phyloP scores from a whole-genome alignment of 1,139 yeast species.

The Arxiozyma telluris region DNA sequence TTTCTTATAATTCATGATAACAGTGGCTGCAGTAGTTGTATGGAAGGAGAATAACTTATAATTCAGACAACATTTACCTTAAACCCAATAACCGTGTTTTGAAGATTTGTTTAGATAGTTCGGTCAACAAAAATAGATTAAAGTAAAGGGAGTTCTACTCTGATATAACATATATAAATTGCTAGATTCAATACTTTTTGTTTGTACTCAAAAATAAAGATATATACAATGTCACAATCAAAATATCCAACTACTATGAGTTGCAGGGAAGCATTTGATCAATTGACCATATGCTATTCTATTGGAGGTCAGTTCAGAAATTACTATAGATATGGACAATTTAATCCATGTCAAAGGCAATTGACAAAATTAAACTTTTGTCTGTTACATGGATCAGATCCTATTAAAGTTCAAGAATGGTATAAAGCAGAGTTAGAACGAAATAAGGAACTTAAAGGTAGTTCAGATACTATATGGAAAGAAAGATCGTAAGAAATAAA shows the following conservation, averaged over 20 bases:
- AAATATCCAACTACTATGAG: conserved; percentile 42
- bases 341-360: conserved; percentile 61
- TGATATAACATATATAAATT: background rate
- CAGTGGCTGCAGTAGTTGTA: background rate
- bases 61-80: too few relatives aligned
- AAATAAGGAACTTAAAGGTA: conserved; percentile 54
- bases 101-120: background rate
- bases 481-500: conserved; percentile 15
- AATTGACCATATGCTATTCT: conserved; percentile 75
- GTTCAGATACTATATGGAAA: conserved; percentile 80
- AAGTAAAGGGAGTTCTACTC: background rate
- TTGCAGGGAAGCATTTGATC: conserved; percentile 79
- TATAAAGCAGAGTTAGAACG: conserved; percentile 51
- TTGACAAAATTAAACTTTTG: conserved; percentile 78
- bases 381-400: conserved; percentile 43
- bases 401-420: conserved; percentile 56
- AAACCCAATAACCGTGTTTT: background rate
- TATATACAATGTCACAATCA: background rate
- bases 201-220: background rate
- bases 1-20: too few relatives aligned
- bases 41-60: too few relatives aligned
- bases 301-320: conserved; percentile 80
- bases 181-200: background rate
- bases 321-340: conserved; percentile 73
- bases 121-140: too few relatives aligned